These are phyloP conservation scores for Nakazawaea molendinolei DNA, from an alignment of 805 yeast species.

Conservation along the genomic window DNA sequence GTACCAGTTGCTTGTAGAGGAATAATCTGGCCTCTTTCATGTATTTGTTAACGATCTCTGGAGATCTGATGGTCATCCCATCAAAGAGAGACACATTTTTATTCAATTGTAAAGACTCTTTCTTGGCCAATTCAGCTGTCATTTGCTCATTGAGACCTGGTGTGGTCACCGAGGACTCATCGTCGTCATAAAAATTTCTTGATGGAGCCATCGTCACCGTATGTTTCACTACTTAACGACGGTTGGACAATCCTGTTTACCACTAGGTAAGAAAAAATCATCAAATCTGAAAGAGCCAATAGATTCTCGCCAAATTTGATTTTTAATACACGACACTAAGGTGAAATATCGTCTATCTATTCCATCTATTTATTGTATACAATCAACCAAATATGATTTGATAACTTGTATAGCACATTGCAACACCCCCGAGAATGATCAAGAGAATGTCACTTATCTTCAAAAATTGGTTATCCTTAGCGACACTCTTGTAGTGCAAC, in stretches of 20 bases:
- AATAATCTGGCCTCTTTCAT: slow-evolving; percentile 32
- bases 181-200: slow-evolving; percentile 48
- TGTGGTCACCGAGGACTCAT: slow-evolving; percentile 36
- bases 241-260: background rate
- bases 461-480: slow-evolving; percentile 26
- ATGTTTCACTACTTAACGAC: background rate
- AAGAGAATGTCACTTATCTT: slow-evolving; percentile 41
- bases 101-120: slow-evolving; percentile 29
- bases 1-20: slow-evolving; percentile 30
- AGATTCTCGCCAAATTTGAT: too few relatives aligned
- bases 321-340: too few relatives aligned
- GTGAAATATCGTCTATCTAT: too few relatives aligned
- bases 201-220: slow-evolving; percentile 15
- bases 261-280: too few relatives aligned
- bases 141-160: slow-evolving; percentile 41
- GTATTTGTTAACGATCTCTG: slow-evolving; percentile 39
- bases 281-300: too few relatives aligned
- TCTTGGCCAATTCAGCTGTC: slow-evolving; percentile 27
- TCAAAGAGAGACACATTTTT: slow-evolving; percentile 32
- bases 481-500: slow-evolving; percentile 54
- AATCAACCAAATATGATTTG: slow-evolving; percentile 35
- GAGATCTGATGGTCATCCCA: slow-evolving; percentile 49
- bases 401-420: slow-evolving; percentile 63
- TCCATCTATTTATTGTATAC: too few relatives aligned
- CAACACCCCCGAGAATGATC: slow-evolving; percentile 48